Evolutionary conservation across 106 monocot genomes (phyloP).

Genomic region (Vanilla planifolia): DNA sequence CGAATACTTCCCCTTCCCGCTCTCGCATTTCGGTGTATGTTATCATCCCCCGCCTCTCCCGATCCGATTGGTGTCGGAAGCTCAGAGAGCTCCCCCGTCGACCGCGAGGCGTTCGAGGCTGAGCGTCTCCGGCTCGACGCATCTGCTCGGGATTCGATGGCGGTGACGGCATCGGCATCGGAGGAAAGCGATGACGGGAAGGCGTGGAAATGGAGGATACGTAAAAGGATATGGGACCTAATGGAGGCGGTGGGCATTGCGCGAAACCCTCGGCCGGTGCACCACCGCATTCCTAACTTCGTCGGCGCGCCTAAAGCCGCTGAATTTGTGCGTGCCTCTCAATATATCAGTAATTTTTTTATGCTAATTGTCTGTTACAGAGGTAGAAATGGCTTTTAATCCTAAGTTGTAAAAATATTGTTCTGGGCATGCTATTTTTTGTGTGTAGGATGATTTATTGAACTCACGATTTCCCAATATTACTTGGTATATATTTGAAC

Average conservation of each 20-base stretch:
- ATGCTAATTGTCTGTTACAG: no score
- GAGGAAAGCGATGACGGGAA: slow-evolving; percentile 31
- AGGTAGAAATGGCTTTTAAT: no score
- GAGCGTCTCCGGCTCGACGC: slow-evolving; percentile 71
- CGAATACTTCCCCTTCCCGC: background rate
- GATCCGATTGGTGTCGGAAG: background rate
- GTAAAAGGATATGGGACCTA: slow-evolving; percentile 75
- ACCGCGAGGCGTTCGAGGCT: slow-evolving; percentile 58
- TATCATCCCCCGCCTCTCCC: background rate
- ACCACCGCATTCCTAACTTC: slow-evolving; percentile 93
- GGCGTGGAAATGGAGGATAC: slow-evolving; percentile 88
- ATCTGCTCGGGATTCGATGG: slow-evolving; percentile 66
- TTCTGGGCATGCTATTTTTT: background rate
- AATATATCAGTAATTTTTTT: background rate
- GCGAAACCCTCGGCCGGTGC: slow-evolving; percentile 77
- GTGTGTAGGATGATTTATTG: background rate
- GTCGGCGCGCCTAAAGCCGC: slow-evolving; percentile 60
- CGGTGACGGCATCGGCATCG: background rate
- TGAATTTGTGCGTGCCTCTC: slow-evolving; percentile 16
- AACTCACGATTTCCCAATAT: background rate
- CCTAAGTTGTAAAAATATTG: no score
- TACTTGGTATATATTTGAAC: background rate
- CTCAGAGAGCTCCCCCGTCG: slow-evolving; percentile 25
- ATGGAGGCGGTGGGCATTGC: slow-evolving; percentile 68
- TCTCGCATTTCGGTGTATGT: background rate